Conservation (phyloP, 1,284 basidiomycete species). For the Blastosporella zonata region DNA sequence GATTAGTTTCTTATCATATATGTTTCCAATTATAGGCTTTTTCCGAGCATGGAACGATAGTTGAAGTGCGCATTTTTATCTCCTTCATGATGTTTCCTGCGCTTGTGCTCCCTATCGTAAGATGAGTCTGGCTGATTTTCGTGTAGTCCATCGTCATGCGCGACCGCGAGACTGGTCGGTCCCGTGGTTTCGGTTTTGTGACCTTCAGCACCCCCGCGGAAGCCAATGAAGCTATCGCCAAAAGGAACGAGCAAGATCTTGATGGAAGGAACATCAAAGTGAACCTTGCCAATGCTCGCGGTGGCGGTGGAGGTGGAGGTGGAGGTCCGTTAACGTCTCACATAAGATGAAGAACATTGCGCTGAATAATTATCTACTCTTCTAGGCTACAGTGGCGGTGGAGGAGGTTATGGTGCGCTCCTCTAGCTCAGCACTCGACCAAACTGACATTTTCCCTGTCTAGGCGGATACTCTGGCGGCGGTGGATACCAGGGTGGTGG, state of each 20-base stretch:
- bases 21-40: slow-evolving; percentile 64
- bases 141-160: slow-evolving; percentile 92
- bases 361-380: not conserved
- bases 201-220: slow-evolving; percentile 65
- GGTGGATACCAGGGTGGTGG: slow-evolving; percentile 23
- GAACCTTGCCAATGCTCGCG: slow-evolving; percentile 89
- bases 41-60: slow-evolving; percentile 60
- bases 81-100: slow-evolving; percentile 25
- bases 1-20: slow-evolving; percentile 36
- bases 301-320: slow-evolving; percentile 28
- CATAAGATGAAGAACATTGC: not conserved
- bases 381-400: slow-evolving; percentile 25
- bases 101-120: slow-evolving; percentile 18
- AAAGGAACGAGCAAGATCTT: slow-evolving; percentile 89
- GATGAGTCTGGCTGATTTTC: slow-evolving; percentile 33
- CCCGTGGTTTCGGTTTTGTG: slow-evolving; percentile 96
- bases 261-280: slow-evolving; percentile 93
- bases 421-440: not conserved
- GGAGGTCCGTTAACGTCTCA: slow-evolving; percentile 12
- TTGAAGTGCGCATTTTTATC: slow-evolving; percentile 70
- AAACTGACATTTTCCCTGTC: not conserved
- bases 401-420: slow-evolving; percentile 13
- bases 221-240: slow-evolving; percentile 77
- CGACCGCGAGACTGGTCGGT: slow-evolving; percentile 95
- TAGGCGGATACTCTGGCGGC: too few species aligned